A percentile compares a stretch with the other conserved stretches of the same genome.
Conservation (phyloP, 129 eudicot genomes). For the Pulicaria dysenterica region DNA sequence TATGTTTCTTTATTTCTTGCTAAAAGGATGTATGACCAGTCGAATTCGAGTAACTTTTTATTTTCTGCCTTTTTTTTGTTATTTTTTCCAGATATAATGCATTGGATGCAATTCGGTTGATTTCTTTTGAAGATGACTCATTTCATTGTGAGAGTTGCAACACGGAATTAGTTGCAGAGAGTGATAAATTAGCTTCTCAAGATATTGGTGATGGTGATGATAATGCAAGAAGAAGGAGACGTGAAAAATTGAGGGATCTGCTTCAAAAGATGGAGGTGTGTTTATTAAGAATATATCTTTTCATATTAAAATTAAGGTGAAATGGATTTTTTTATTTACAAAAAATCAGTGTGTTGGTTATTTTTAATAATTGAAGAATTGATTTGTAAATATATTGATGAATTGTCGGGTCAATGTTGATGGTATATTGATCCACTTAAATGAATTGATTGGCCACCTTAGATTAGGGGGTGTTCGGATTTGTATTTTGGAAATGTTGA, state of each 20-base stretch:
- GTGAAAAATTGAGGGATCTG: slow-evolving; percentile 71
- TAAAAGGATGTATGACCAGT: slow-evolving; percentile 11
- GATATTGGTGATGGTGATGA: slow-evolving; percentile 92
- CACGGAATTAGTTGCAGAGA: slow-evolving; percentile 87
- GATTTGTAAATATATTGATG: background rate
- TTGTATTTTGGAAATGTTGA: background rate
- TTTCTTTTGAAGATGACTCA: slow-evolving; percentile 63
- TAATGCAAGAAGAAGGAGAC: slow-evolving; percentile 83
- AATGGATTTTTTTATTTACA: background rate
- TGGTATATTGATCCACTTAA: background rate
- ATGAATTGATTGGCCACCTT: background rate
- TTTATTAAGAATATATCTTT: background rate
- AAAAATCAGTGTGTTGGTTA: background rate
- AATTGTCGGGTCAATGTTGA: background rate
- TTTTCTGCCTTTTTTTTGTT: background rate
- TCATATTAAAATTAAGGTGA: background rate
- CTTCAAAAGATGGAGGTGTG: slow-evolving; percentile 81
- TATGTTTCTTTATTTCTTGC: slow-evolving; percentile 12
- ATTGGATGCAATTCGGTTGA: slow-evolving; percentile 77
- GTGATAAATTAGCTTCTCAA: slow-evolving; percentile 82
- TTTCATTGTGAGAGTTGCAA: slow-evolving; percentile 95
- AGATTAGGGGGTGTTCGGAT: background rate
- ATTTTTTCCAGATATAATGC: slow-evolving; percentile 71
- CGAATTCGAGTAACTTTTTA: slow-evolving; percentile 2
- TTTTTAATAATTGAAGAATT: background rate